Base-by-base conservation (phyloP, 371 early-diverging fungal genomes). In the Mucor lusitanicus region DNA sequence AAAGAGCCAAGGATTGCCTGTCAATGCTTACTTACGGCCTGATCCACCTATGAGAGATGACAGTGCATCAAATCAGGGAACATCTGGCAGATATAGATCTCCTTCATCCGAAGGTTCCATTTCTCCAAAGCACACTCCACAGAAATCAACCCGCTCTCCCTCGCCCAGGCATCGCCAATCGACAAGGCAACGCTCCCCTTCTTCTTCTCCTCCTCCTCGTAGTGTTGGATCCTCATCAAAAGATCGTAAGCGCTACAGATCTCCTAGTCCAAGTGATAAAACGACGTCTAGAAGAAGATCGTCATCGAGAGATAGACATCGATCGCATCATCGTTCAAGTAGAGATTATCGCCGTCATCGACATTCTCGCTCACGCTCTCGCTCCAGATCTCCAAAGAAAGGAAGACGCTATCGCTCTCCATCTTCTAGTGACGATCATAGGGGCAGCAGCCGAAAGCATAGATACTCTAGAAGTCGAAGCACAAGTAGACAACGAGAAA, bases 1-100 rank as follows among this genome's bases (percentile, higher is more conserved):
- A 11, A 68, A 39, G 35, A 65, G 55, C 4, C 73, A 75, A 46
- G 64, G 64, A 1, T 53, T 73, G 8, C 66, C 71, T n/a, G 58
- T 62, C 17, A 46, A 65, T 30, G 62, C 68, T 3, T 71, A 64
- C 50, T 42, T 76, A 13, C 61, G 62, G 28, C 74, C 71, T 46
- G 64, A 69, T 33, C 70, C 68, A 19, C 65, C 78, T 1, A 59
- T 40, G 28, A 68, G 71, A 63, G 61, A 73, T 33, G 33, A 50
- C 8, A 28, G 33, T 56, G 58, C 9, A 48, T 27, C 19, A 13
- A 59, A 27, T n/a, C 11, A 32, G 23, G 23, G 13, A n/a, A 53
- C 39, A 23, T 13, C 7, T 35, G 59, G 33, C 9, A 64, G 69
- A 53, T 66, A 62, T 40, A 46, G 66, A 17, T 66, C 70, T 8